Base-by-base conservation (phyloP, 768 basidiomycete genomes). In the Podaxis carcinomalis region DNA sequence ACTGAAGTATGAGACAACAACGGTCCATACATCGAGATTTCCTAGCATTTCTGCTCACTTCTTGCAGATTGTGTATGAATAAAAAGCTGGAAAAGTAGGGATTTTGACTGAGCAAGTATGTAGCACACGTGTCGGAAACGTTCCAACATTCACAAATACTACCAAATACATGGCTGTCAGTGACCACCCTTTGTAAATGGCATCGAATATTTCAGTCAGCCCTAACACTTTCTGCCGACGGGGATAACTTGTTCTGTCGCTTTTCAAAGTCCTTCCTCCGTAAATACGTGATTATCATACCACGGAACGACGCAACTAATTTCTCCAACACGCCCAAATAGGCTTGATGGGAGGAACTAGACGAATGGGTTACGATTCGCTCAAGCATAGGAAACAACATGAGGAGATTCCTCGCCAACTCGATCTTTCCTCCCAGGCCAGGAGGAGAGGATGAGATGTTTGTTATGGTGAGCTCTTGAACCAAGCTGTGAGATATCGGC, bases 311-410 rank as follows among this genome's bases (percentile, higher is more conserved):
- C 5, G 23, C 36, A 13, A 59, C 6, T 13, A 59, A 10, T 32
- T 51, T 51, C 16, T 59, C 49, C 36, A 59, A 11, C 25, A 51
- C 57, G 14, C 25, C 39, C 16, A 59, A 11, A 13, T 39, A 39
- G 2, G 10, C 7, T 16, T 28, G 35, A n/a, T 51, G 27, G 19
- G 23, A 4, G 23, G 57, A 32, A n/a, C 32, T 9, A 9, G 32
- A 32, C 0, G 10, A 11, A 21, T 51, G 16, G 10, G 57, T 59
- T 4, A 51, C 9, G 27, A 59, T n/a, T 28, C 49, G 32, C 5
- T 51, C 37, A 25, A 59, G 57, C 27, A 10, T 39, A 19, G 49
- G 59, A 57, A 63, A 51, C 21, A 56, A 16, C 19, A 56, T 44
- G 21, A 37, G 40, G 42, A 51, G 37, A 51, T 61, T 56, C 28